Base-by-base conservation (phyloP, 2,329 filamentous ascomycete species). In the Pseudogymnoascus sp. region DNA sequence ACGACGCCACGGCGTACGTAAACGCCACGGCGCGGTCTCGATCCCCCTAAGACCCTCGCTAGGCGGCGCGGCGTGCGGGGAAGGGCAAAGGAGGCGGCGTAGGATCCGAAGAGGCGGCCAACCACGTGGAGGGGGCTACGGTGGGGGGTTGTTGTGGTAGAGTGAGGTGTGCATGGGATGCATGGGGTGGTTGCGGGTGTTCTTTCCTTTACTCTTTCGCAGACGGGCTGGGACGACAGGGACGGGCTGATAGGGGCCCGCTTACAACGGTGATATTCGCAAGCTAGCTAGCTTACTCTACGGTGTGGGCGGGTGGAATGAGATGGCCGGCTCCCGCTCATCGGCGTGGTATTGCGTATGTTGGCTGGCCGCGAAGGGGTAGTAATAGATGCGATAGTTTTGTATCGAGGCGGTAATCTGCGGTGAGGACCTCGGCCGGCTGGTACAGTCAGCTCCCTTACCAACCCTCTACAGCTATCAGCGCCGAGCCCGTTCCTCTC, bases 51-150 rank as follows among this genome's bases (percentile, higher is more conserved):
- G 5, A 18, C 38, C 38, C n/a, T 38, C 7, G 38, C 7, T 42
- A 18, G 44, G 25, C 47, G 47, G 47, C 47, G 47, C 47, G 47
- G 47, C 25, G 47, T 56, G 47, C 47, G 47, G 47, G 47, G 47
- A 14, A 33, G 7, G 10, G 5, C n/a, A n/a, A 56, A 31, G 5
- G 47, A 33, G 47, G 47, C 47, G 47, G 47, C 47, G 25, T 31
- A 56, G 25, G 47, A 56, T 33, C 8, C 47, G 47, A 56, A n/a
- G 47, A 56, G 47, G 47, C 47, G 47, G 47, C 47, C 47, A 56
- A 56, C 25, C 47, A 56, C 25, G 47, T 56, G 47, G 25, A 33
- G n/a, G 25, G 47, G 47, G 47, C 3, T 56, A 33, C 47, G 47
- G 47, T 56, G 25, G 25, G 47, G 28, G 28, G 28, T 21, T n/a